A percentile compares a stretch with the other conserved stretches of the same genome.
These are phyloP conservation scores for Pythium oligandrum DNA, from an alignment of 352 stramenopile species.

Conservation along the genomic window DNA sequence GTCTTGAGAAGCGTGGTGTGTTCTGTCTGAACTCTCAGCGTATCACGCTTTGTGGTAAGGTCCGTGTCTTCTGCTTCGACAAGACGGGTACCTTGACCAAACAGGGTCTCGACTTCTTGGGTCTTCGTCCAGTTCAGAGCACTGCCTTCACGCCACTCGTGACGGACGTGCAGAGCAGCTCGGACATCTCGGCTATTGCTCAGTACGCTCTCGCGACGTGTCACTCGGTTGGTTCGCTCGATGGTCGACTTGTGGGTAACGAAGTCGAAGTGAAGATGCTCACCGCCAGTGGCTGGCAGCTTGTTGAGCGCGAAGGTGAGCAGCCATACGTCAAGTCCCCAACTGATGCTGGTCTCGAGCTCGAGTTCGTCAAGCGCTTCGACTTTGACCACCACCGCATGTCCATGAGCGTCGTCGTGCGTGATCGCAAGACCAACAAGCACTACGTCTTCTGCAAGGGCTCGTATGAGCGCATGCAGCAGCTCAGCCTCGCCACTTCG, in stretches of 20 bases:
- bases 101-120: slow-evolving; percentile 76
- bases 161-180: neutral
- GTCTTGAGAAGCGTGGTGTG: slow-evolving; percentile 67
- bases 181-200: neutral
- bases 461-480: slow-evolving; percentile 67
- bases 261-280: slow-evolving; percentile 89
- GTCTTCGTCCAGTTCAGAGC: neutral
- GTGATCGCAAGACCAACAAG: slow-evolving; percentile 23
- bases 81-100: slow-evolving; percentile 92
- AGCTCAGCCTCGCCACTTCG: slow-evolving; percentile 31
- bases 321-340: neutral
- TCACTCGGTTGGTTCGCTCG: slow-evolving; percentile 74
- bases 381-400: slow-evolving; percentile 84
- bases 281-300: slow-evolving; percentile 57
- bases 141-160: neutral
- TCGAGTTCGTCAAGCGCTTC: slow-evolving; percentile 74
- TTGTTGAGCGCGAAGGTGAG: slow-evolving; percentile 29
- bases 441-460: slow-evolving; percentile 74
- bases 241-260: slow-evolving; percentile 78
- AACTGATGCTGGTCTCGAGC: slow-evolving; percentile 8
- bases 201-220: slow-evolving; percentile 77
- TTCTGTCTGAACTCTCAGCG: slow-evolving; percentile 80
- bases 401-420: slow-evolving; percentile 81
- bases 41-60: slow-evolving; percentile 88
- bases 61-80: slow-evolving; percentile 89